phyloP scores from a whole-genome alignment of 148 eudicot genomes.

The Amaranthus palmeri region DNA sequence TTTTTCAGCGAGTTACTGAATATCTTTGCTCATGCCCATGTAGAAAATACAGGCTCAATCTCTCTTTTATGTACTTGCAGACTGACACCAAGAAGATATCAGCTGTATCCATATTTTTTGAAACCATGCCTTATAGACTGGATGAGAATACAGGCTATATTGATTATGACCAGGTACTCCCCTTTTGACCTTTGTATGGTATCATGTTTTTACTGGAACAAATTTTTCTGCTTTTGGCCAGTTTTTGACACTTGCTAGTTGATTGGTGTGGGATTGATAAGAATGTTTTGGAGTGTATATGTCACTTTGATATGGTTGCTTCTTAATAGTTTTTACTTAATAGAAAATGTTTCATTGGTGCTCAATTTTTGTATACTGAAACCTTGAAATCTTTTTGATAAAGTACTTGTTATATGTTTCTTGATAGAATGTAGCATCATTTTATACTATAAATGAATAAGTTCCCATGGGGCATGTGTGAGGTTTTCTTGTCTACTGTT shows the following conservation, averaged over 20 bases:
- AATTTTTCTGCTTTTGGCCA: background rate
- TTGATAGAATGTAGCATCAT: background rate
- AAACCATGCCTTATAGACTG: conserved; percentile 98
- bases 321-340: background rate
- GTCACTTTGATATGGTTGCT: background rate
- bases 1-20: background rate
- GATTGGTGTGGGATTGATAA: background rate
- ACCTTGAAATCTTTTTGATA: background rate
- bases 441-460: background rate
- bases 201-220: background rate
- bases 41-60: background rate
- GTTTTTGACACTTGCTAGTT: background rate
- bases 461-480: background rate
- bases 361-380: background rate
- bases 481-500: background rate
- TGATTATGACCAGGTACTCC: conserved; percentile 87
- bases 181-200: background rate
- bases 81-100: conserved; percentile 99
- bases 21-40: background rate
- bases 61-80: conserved; percentile 37
- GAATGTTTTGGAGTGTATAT: background rate
- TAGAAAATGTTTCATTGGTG: background rate
- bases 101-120: conserved; percentile 90
- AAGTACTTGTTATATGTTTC: too few species aligned
- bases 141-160: conserved; percentile 92